These are phyloP conservation scores for Schoenoplectus triqueter DNA, from an alignment of 202 grass and related monocot species.

Conservation along the genomic window DNA sequence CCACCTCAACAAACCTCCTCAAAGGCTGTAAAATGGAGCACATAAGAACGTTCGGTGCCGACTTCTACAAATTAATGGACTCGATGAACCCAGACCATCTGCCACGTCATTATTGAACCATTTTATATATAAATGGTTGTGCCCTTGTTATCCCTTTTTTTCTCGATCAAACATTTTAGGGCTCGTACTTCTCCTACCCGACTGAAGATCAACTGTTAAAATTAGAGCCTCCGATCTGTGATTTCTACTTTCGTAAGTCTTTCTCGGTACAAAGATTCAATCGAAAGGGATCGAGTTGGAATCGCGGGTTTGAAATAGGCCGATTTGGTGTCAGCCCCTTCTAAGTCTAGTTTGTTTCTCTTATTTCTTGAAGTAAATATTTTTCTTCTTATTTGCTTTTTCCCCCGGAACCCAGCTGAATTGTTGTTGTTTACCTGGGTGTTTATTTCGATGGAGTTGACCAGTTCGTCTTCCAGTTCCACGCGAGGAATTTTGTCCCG, in stretches of 20 bases:
- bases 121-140: not conserved
- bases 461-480: not conserved
- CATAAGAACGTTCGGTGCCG: not conserved
- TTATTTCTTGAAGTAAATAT: not conserved
- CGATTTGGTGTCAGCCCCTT: conserved; percentile 11
- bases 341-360: not conserved
- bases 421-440: not conserved
- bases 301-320: not conserved
- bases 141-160: not conserved
- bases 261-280: conserved; percentile 4
- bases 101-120: conserved; percentile 11
- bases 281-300: not conserved
- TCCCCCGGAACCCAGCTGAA: not conserved
- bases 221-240: conserved; percentile 19
- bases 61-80: not conserved
- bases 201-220: conserved; percentile 1
- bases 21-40: too few relatives aligned
- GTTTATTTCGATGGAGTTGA: not conserved
- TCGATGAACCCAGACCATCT: too few relatives aligned
- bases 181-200: not conserved
- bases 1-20: too few relatives aligned
- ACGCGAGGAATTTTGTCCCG: not conserved
- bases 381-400: not conserved
- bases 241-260: conserved; percentile 18
- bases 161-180: conserved; percentile 9